Percentiles rank a stretch among this genome's conserved stretches.
Evolutionary conservation across 371 early-diverging fungal species (phyloP).

Genomic region (Mucor ambiguus): DNA sequence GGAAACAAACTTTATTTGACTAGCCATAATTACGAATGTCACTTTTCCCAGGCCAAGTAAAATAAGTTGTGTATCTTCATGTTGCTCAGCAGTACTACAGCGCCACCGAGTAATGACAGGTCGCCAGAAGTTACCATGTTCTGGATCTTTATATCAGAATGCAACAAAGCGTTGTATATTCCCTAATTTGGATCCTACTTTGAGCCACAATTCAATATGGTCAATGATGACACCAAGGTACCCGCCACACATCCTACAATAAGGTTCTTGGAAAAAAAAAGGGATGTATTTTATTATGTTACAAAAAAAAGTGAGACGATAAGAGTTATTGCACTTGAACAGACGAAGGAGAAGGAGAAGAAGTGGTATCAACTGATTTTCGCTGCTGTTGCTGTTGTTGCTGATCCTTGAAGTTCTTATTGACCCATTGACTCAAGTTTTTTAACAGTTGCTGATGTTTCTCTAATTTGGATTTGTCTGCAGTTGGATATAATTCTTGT

Average conservation of each 20-base stretch:
- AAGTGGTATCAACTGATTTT: background rate
- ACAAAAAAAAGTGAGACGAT: background rate
- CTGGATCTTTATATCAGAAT: background rate
- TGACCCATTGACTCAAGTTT: conserved; percentile 23
- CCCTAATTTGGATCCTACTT: background rate
- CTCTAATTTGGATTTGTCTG: background rate
- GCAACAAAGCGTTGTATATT: background rate
- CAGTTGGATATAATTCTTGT: conserved; percentile 14
- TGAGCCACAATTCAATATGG: background rate
- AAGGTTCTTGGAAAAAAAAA: background rate
- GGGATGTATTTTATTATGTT: background rate
- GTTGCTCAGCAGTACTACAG: background rate
- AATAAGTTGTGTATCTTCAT: background rate
- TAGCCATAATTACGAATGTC: background rate
- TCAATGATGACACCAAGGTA: background rate
- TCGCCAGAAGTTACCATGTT: background rate
- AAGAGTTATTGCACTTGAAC: conserved; percentile 9
- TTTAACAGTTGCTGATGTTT: conserved; percentile 16
- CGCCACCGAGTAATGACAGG: background rate
- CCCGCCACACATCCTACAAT: background rate
- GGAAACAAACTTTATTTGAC: background rate
- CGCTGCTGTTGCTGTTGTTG: background rate
- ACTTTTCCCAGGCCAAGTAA: background rate
- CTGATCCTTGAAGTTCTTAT: conserved; percentile 16
- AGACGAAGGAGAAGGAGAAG: conserved; percentile 3